phyloP scores from a whole-genome alignment of 1,284 basidiomycete genomes.

The Flammula alnicola region DNA sequence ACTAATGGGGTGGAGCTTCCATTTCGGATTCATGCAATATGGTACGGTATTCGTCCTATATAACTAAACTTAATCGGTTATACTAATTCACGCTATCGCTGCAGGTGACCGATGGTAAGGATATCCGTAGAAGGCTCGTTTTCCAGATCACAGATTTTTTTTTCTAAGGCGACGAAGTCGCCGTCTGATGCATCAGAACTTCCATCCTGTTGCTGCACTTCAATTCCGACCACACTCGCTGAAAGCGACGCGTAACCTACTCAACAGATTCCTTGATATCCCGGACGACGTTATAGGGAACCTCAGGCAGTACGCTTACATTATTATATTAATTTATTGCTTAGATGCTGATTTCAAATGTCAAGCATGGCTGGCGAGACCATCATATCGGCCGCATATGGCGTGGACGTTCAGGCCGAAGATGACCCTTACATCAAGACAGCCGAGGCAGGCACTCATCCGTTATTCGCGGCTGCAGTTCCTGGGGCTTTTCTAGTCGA shows the following conservation, averaged over 20 bases:
- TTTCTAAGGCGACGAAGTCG: conserved; percentile 10
- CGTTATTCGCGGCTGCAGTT: conserved; percentile 16
- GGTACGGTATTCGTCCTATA: conserved; percentile 11
- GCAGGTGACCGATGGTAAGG: conserved; percentile 26
- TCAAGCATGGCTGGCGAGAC: conserved; percentile 30
- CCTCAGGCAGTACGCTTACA: conserved; percentile 27
- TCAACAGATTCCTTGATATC: conserved; percentile 26
- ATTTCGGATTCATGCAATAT: conserved; percentile 30
- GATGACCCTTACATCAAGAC: conserved; percentile 26
- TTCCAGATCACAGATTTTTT: not conserved
- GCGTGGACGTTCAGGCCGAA: conserved; percentile 22
- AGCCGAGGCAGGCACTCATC: conserved; percentile 19
- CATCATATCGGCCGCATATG: conserved; percentile 31
- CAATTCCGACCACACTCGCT: conserved; percentile 23
- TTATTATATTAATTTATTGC: not conserved
- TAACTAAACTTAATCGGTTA: not conserved
- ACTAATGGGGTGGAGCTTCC: conserved; percentile 22
- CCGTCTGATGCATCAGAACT: conserved; percentile 13
- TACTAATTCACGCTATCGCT: too few species aligned
- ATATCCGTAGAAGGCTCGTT: too few species aligned
- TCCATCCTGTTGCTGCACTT: conserved; percentile 20
- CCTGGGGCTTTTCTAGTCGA: conserved; percentile 34
- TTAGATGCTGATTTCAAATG: not conserved
- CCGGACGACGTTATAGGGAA: conserved; percentile 30
- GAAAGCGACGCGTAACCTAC: conserved; percentile 19